Base-by-base conservation (phyloP, 768 basidiomycete genomes). In the Russula vinacea region DNA sequence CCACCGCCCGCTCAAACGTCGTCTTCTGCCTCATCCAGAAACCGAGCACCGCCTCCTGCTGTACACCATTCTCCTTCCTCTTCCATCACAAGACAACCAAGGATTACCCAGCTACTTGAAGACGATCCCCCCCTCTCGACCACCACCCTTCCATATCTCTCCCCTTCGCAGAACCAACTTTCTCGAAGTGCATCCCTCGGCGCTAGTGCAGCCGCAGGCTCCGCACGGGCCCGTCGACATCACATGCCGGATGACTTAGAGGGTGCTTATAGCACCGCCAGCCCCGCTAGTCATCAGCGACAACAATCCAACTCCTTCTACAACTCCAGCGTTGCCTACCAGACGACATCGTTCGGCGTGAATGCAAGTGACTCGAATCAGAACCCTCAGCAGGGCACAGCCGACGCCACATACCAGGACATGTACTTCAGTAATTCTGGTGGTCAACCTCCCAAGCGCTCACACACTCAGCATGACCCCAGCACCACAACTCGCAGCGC, bases 201-300 rank as follows among this genome's bases (percentile, higher is more conserved):
- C 49, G 75, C 80, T 58, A 76, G 75, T 52, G 71, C 71, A 71
- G 70, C 68, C 74, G 67, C 78, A 24, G 50, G 59, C 61, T 73
- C 83, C 54, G 74, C 83, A 62, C 81, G 85, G 66, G 71, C 75
- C 37, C 82, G 86, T 67, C 84, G 87, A 69, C 88, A 85, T 71
- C 87, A 87, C 73, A 80, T 85, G 66, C 82, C 81, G 62, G 87
- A 88, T 67, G 88, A 89, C 77, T 75, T 88, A 49, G 87, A 89
- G 64, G 77, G 79, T 64, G 79, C 80, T 62, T 78, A 79, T 69
- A 73, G 74, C 74, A 74, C 75, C 56, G 78, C 78, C 66, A 73
- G 71, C 58, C 70, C 71, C 16, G 78, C 80, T 63, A 73, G 77
- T 22, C 83, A 81, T 37, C 64, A 70, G 54, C 71, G 69, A 29